phyloP scores from a whole-genome alignment of 2,329 filamentous ascomycete species.

The Geosmithia putterillii region DNA sequence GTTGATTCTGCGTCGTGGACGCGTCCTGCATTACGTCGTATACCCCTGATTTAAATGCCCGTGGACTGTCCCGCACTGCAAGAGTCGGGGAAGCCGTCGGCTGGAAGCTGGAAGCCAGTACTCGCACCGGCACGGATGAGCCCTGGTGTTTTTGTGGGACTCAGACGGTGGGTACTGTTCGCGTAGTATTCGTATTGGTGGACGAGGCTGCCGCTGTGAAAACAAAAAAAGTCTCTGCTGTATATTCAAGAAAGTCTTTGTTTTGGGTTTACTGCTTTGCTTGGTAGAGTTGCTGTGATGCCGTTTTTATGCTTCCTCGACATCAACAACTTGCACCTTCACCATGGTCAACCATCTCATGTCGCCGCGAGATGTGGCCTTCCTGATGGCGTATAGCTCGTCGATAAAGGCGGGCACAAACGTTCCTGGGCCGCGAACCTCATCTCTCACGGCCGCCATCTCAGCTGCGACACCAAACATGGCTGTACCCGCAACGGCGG shows the following conservation, averaged over 20 bases:
- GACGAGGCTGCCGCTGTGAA: no score
- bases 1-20: background rate
- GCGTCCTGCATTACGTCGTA: background rate
- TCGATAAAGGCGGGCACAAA: constrained; percentile 84
- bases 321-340: constrained; percentile 29
- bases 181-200: no score
- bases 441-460: constrained; percentile 46
- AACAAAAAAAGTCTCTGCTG: background rate
- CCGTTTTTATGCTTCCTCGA: constrained; percentile 2
- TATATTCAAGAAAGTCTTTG: background rate
- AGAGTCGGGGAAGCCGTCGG: background rate
- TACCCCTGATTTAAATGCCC: background rate
- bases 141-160: background rate
- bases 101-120: background rate
- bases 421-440: constrained; percentile 69
- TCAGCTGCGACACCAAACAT: constrained; percentile 69
- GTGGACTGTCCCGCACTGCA: background rate
- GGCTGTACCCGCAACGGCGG: constrained; percentile 59
- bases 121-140: background rate
- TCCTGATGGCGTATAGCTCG: constrained; percentile 41
- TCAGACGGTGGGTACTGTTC: no score
- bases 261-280: background rate
- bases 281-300: background rate
- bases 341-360: constrained; percentile 38
- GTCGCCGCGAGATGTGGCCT: constrained; percentile 33